A percentile compares a stretch with the other conserved stretches of the same genome.
phyloP scores from a whole-genome alignment of 2,329 filamentous ascomycete genomes.

The Trichoderma cornu-damae region DNA sequence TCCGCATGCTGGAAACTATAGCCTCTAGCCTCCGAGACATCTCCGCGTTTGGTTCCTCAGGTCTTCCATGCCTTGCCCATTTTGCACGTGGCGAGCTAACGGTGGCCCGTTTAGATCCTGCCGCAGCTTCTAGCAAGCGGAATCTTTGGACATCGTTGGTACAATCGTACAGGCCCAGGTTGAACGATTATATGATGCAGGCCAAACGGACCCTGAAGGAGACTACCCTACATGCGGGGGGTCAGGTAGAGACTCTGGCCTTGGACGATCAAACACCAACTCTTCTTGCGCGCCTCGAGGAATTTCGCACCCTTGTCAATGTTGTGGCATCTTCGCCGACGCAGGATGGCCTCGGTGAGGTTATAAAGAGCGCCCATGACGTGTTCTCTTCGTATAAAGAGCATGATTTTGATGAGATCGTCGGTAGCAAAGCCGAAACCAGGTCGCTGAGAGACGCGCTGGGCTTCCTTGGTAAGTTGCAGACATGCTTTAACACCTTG shows the following conservation, averaged over 20 bases:
- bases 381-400: not conserved
- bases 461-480: not conserved
- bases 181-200: not conserved
- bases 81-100: not conserved
- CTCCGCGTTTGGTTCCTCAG: not conserved
- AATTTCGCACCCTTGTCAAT: not conserved
- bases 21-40: not conserved
- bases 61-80: not conserved
- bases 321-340: not conserved
- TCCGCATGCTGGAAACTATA: not conserved
- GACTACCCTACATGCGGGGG: too few relatives aligned
- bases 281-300: not conserved
- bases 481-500: not conserved
- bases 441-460: not conserved
- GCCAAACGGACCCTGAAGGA: not conserved
- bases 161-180: not conserved
- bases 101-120: not conserved
- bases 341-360: not conserved
- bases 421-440: not conserved
- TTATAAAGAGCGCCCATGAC: not conserved
- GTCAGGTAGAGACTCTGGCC: not conserved
- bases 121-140: not conserved
- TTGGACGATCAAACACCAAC: not conserved
- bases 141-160: not conserved
- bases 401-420: not conserved